Conservation (phyloP, 257 asterid genomes). For the Verbena officinalis region DNA sequence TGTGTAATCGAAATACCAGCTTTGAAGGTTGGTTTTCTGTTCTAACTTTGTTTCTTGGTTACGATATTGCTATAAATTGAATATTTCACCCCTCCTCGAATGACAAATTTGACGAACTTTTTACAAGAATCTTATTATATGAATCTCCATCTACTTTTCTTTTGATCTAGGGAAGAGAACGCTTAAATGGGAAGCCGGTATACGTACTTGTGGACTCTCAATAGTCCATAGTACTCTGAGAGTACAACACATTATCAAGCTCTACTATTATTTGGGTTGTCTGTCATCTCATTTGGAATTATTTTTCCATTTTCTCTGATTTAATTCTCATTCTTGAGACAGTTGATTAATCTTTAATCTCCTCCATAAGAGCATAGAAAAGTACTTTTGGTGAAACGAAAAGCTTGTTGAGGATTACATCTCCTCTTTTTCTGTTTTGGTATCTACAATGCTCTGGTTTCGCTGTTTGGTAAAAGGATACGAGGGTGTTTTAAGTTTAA, state of each 20-base stretch:
- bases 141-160: too few relatives aligned
- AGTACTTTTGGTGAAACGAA: background rate
- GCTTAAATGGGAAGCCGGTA: constrained; percentile 72
- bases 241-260: background rate
- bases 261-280: constrained; percentile 10
- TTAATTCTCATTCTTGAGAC: constrained; percentile 7
- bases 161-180: constrained; percentile 56
- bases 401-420: background rate
- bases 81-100: background rate
- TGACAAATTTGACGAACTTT: background rate
- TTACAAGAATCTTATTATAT: background rate
- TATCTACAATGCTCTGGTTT: too few relatives aligned
- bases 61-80: too few relatives aligned
- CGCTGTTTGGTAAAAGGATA: too few relatives aligned
- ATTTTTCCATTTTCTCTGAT: constrained; percentile 13
- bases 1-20: constrained; percentile 81
- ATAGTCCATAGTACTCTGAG: constrained; percentile 32
- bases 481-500: too few relatives aligned
- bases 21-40: constrained; percentile 46
- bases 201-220: constrained; percentile 73
- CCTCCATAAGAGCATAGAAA: constrained; percentile 12
- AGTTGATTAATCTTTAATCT: too few relatives aligned
- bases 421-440: too few relatives aligned
- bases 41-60: too few relatives aligned
- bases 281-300: constrained; percentile 2